Percentiles rank a stretch among this genome's conserved stretches.
Evolutionary conservation across 192 early-diverging fungal species (phyloP).

Genomic region (Coemansia sp.): DNA sequence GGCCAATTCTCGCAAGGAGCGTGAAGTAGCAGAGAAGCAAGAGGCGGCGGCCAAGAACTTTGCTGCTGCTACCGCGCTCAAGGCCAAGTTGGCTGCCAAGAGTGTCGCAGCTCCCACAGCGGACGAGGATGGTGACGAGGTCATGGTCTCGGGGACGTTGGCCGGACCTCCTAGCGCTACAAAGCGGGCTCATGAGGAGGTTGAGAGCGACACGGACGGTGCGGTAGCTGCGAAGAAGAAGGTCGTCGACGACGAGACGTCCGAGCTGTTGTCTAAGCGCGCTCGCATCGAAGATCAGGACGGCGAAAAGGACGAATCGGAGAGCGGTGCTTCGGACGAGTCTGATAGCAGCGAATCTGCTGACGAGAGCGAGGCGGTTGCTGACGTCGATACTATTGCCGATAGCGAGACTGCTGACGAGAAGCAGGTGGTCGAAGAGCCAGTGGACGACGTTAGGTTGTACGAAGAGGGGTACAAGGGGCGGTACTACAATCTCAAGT

Average conservation of each 20-base stretch:
- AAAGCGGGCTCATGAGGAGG: slow-evolving; percentile 58
- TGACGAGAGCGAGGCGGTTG: slow-evolving; percentile 63
- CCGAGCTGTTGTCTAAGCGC: slow-evolving; percentile 19
- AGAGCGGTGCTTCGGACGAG: slow-evolving; percentile 36
- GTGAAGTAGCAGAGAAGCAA: slow-evolving; percentile 26
- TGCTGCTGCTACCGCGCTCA: slow-evolving; percentile 66
- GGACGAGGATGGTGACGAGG: slow-evolving; percentile 23
- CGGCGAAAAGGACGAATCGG: slow-evolving; percentile 28
- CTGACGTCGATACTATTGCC: slow-evolving; percentile 46
- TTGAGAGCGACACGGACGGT: slow-evolving; percentile 28
- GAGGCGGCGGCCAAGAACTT: slow-evolving; percentile 47
- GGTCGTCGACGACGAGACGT: slow-evolving; percentile 15
- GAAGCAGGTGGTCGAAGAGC: background rate
- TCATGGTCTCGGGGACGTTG: slow-evolving; percentile 20
- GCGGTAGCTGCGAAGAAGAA: background rate
- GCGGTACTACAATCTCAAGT: slow-evolving; percentile 72
- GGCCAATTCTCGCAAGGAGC: slow-evolving; percentile 42
- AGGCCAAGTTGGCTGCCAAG: slow-evolving; percentile 55
- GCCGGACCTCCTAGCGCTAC: slow-evolving; percentile 17
- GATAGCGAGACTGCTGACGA: slow-evolving; percentile 17
- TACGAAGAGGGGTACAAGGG: slow-evolving; percentile 79
- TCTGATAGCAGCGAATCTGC: slow-evolving; percentile 35
- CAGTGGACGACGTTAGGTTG: slow-evolving; percentile 62
- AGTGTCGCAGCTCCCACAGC: background rate
- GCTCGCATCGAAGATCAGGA: slow-evolving; percentile 17